A percentile compares a stretch with the other conserved stretches of the same genome.
phyloP scores from a whole-genome alignment of 306 rosid genomes.

The Cyclanthera cordifolia region DNA sequence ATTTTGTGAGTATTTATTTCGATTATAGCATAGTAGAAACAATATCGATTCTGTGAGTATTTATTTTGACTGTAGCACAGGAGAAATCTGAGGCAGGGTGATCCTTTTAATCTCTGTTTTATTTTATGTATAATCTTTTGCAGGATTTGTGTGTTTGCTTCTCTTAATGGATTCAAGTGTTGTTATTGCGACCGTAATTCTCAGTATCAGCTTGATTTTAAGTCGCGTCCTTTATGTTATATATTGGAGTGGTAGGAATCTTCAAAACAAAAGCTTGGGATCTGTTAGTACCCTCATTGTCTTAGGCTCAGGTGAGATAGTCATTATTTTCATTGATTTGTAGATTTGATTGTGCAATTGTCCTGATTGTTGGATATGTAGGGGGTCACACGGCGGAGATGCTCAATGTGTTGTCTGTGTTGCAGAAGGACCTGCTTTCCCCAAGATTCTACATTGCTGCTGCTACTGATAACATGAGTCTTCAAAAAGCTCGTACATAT shows the following conservation, averaged over 20 bases:
- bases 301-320: slow-evolving; percentile 24
- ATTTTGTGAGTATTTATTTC: neutral
- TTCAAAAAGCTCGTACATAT: slow-evolving; percentile 59
- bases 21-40: neutral
- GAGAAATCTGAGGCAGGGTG: neutral
- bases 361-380: slow-evolving; percentile 1
- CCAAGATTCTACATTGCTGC: slow-evolving; percentile 75
- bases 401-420: slow-evolving; percentile 66
- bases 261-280: slow-evolving; percentile 14
- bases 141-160: neutral
- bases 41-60: neutral
- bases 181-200: slow-evolving; percentile 4
- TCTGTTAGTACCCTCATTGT: slow-evolving; percentile 28
- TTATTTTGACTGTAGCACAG: neutral
- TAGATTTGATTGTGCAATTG: neutral
- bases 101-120: neutral
- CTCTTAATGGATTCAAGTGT: slow-evolving; percentile 17
- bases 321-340: neutral
- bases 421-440: slow-evolving; percentile 47
- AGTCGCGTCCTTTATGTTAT: slow-evolving; percentile 29
- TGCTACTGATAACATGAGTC: slow-evolving; percentile 89
- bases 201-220: slow-evolving; percentile 14
- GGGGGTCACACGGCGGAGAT: slow-evolving; percentile 95
- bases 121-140: neutral
- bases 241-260: slow-evolving; percentile 24